A percentile compares a stretch with the other conserved stretches of the same genome.
These are phyloP conservation scores for Triadica sebifera DNA, from an alignment of 345 rosid genomes.

Conservation along the genomic window DNA sequence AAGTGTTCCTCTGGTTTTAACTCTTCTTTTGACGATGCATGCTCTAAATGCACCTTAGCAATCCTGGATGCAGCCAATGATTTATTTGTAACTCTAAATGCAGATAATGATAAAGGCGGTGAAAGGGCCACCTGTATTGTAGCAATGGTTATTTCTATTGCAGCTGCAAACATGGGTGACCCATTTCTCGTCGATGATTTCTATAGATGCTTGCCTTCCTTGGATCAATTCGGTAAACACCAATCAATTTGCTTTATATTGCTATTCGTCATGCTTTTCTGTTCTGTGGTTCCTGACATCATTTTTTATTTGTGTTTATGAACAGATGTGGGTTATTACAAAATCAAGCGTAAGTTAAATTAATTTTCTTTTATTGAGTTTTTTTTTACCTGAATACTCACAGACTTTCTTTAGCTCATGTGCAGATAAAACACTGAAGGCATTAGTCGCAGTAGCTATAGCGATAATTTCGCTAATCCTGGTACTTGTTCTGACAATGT, in stretches of 20 bases:
- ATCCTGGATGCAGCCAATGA: conserved; percentile 3
- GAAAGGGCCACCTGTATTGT: conserved; percentile 32
- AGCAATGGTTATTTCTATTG: conserved; percentile 40
- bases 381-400: conserved; percentile 6
- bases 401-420: conserved; percentile 18
- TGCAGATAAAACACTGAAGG: conserved; percentile 37
- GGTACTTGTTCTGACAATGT: conserved; percentile 36
- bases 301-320: conserved; percentile 14
- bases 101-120: neutral
- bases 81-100: neutral
- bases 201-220: conserved; percentile 43
- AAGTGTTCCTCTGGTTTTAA: conserved; percentile 38
- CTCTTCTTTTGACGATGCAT: conserved; percentile 29
- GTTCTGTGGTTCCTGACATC: neutral
- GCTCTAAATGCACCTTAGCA: conserved; percentile 31
- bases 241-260: too few relatives aligned
- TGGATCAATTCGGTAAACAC: conserved; percentile 44
- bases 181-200: conserved; percentile 28
- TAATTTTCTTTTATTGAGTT: neutral
- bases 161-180: conserved; percentile 25
- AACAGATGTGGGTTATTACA: conserved; percentile 44
- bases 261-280: too few relatives aligned
- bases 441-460: conserved; percentile 21
- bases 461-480: conserved; percentile 26
- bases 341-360: conserved; percentile 45